Base-by-base conservation (phyloP, 768 basidiomycete species). In the Boletus sp. region DNA sequence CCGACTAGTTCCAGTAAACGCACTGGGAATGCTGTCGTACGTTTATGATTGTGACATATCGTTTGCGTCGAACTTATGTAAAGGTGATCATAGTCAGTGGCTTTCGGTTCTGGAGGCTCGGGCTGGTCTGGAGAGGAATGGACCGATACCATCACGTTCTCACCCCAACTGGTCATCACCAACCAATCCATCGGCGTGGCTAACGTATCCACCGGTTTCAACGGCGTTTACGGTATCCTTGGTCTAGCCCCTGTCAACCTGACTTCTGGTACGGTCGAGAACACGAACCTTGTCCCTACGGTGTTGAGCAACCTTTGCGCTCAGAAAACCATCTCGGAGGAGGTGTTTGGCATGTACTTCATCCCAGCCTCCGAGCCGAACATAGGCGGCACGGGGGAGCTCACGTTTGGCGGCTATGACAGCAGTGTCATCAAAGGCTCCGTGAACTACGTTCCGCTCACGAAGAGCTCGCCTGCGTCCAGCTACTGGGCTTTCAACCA, bases 151-250 rank as follows among this genome's bases (percentile, higher is more conserved):
- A 55, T 64, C 15, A 46, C 33, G 14, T 47, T 65, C 42, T 3
- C 45, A 5, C n/a, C 52, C n/a, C 32, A 7, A 4, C 11, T 57
- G 18, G 32, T 54, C n/a, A 57, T 57, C 7, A 1, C 3, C 0
- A 8, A 40, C 2, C 78, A 79, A 63, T 69, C 67, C n/a, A 73
- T 78, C 4, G 57, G 77, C 12, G 72, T 71, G 41, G 76, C 78
- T 0, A 44, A 45, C 0, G 20, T 39, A 0, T 45, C 68, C 14
- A 7, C 18, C 0, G 75, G 73, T 17, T 67, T 76, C 44, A 12
- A 41, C 11, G 64, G 56, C 1, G 59, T 76, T 24, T 75, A 78
- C 50, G 78, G 78, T 17, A 73, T 78, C 52, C 67, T 79, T 20
- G 62, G 78, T 67, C 37, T 63, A 10, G 70, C 76, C 8, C 77